These are phyloP conservation scores for Rubus parviflorus DNA, from an alignment of 306 rosid species.

Conservation along the genomic window DNA sequence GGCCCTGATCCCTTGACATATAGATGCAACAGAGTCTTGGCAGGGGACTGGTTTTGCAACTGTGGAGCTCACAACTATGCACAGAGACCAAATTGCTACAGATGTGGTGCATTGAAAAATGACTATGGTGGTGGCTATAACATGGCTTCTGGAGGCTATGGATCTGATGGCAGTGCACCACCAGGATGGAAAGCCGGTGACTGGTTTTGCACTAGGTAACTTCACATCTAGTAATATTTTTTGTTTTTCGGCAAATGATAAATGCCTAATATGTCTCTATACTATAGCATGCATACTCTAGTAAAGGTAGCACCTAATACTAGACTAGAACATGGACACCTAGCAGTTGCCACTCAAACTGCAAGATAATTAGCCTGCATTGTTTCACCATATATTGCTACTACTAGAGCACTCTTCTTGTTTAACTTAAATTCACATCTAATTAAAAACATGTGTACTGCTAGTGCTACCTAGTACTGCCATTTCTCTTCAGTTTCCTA, in stretches of 20 bases:
- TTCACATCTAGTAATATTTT: slow-evolving; percentile 27
- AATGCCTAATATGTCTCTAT: neutral
- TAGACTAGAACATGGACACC: neutral
- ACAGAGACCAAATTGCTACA: slow-evolving; percentile 71
- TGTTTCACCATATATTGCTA: slow-evolving; percentile 6
- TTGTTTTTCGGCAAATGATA: slow-evolving; percentile 8
- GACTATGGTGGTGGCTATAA: slow-evolving; percentile 50
- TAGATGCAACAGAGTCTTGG: slow-evolving; percentile 54
- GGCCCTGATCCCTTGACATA: slow-evolving; percentile 87
- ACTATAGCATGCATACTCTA: neutral
- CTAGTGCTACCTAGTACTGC: neutral
- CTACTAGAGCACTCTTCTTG: neutral
- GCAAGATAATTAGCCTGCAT: slow-evolving; percentile 11
- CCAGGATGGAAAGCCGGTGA: slow-evolving; percentile 99
- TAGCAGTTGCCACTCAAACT: slow-evolving; percentile 6
- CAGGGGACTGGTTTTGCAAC: slow-evolving; percentile 95
- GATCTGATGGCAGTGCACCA: slow-evolving; percentile 55
- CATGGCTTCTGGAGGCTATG: slow-evolving; percentile 49
- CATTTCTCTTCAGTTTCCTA: slow-evolving; percentile 9
- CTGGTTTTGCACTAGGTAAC: slow-evolving; percentile 83
- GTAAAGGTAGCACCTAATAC: neutral
- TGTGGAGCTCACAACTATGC: slow-evolving; percentile 97
- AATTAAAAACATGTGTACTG: neutral
- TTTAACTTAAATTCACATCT: neutral
- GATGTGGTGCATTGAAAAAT: slow-evolving; percentile 60